phyloP scores from a whole-genome alignment of 257 asterid species.

The Asclepias syriaca region DNA sequence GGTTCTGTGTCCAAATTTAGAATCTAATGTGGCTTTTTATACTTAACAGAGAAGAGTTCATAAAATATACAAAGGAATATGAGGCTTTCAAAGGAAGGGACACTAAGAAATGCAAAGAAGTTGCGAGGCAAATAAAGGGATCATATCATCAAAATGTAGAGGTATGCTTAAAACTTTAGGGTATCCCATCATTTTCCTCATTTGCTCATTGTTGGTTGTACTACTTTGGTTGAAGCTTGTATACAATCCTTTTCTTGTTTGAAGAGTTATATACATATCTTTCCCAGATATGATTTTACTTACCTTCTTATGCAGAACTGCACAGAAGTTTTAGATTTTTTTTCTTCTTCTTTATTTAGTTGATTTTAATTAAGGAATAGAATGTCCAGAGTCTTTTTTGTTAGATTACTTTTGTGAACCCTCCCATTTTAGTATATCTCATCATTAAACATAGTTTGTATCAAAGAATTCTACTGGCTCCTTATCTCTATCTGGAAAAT shows the following conservation, averaged over 20 bases:
- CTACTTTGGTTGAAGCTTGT: background rate
- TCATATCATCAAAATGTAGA: slow-evolving; percentile 73
- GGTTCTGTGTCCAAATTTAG: slow-evolving; percentile 13
- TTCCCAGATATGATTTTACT: background rate
- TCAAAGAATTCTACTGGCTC: background rate
- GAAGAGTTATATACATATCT: background rate
- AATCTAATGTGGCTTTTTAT: slow-evolving; percentile 24
- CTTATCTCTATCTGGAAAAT: background rate
- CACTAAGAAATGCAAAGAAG: slow-evolving; percentile 46
- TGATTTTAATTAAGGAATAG: background rate
- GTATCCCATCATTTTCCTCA: background rate
- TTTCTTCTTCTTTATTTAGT: background rate
- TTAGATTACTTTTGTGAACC: background rate
- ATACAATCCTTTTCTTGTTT: background rate
- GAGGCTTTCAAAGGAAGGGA: slow-evolving; percentile 62
- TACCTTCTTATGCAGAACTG: background rate
- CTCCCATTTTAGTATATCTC: background rate
- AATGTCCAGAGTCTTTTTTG: background rate
- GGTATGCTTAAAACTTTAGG: slow-evolving; percentile 36
- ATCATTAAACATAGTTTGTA: background rate
- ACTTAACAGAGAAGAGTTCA: slow-evolving; percentile 59
- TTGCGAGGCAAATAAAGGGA: slow-evolving; percentile 52
- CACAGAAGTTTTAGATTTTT: background rate
- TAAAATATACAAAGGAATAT: slow-evolving; percentile 63
- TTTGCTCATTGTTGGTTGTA: background rate